A percentile compares a stretch with the other conserved stretches of the same genome.
These are phyloP conservation scores for Agrostemma githago DNA, from an alignment of 148 eudicot species.

Conservation along the genomic window DNA sequence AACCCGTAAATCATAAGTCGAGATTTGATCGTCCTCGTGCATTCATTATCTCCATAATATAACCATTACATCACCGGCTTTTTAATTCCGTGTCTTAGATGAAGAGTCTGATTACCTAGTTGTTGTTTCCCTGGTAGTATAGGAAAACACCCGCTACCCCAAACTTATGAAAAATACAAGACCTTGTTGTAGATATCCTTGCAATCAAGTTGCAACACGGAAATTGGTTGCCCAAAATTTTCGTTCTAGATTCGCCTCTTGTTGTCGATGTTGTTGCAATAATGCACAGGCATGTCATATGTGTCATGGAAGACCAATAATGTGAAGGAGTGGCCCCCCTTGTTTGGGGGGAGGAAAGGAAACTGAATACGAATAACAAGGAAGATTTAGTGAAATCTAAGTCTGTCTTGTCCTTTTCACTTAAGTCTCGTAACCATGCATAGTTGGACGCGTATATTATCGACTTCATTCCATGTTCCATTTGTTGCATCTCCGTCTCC, in stretches of 20 bases:
- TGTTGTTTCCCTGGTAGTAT: no score
- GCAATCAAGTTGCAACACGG: no score
- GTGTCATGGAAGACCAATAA: conserved; percentile 10
- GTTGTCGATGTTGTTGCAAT: not conserved
- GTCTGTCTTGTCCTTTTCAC: conserved; percentile 8
- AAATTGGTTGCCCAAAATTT: no score
- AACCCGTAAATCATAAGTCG: no score
- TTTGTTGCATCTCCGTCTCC: conserved; percentile 1
- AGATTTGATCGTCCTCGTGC: no score
- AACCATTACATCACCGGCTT: no score
- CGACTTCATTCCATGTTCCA: conserved; percentile 1
- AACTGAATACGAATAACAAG: conserved; percentile 14
- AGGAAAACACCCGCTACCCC: no score
- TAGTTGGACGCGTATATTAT: not conserved
- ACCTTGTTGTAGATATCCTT: no score
- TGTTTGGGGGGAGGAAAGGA: not conserved
- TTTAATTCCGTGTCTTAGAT: no score
- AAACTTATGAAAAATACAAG: no score
- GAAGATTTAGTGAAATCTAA: conserved; percentile 25
- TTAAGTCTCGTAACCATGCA: not conserved
- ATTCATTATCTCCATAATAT: no score
- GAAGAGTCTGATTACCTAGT: no score
- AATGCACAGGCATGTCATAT: not conserved
- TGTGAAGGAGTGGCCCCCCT: conserved; percentile 6
- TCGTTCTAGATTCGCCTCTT: not conserved